Conservation (phyloP, 2,329 filamentous ascomycete species). For the Zymoseptoria ardabiliae region DNA sequence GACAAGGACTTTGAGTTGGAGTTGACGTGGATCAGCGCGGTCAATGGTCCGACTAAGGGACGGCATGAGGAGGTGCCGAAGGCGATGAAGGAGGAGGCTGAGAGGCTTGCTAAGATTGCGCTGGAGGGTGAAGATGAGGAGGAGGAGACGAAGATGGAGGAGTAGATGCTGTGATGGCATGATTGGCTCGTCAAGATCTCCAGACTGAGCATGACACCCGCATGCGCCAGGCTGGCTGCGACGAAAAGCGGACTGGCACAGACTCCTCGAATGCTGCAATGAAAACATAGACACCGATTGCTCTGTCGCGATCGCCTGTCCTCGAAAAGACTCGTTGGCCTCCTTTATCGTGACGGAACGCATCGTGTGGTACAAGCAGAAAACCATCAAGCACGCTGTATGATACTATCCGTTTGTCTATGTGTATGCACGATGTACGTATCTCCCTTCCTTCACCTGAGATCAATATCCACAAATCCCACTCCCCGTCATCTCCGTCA, state of each 20-base stretch:
- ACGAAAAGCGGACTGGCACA: neutral
- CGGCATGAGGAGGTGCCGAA: constrained; percentile 89
- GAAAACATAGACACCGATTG: neutral
- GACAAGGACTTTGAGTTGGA: constrained; percentile 99
- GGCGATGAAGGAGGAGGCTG: constrained; percentile 82
- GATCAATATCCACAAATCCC: constrained; percentile 15
- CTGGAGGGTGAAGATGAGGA: constrained; percentile 78
- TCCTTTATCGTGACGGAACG: neutral
- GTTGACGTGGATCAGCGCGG: constrained; percentile 93
- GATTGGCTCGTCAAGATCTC: neutral
- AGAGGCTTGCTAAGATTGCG: constrained; percentile 83
- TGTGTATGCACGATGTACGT: neutral
- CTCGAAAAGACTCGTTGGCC: neutral
- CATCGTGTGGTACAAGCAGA: neutral
- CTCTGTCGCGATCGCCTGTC: neutral
- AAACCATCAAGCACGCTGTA: neutral
- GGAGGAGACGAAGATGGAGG: constrained; percentile 20
- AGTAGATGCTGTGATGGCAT: constrained; percentile 10
- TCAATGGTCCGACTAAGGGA: constrained; percentile 82
- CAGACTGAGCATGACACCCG: neutral
- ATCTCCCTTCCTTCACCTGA: neutral
- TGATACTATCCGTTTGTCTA: neutral
- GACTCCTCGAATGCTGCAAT: neutral
- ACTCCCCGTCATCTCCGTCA: constrained; percentile 9
- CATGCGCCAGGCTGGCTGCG: neutral